Evolutionary conservation across 1,139 yeast species (phyloP).

Genomic region (Debaryomyces sp.): DNA sequence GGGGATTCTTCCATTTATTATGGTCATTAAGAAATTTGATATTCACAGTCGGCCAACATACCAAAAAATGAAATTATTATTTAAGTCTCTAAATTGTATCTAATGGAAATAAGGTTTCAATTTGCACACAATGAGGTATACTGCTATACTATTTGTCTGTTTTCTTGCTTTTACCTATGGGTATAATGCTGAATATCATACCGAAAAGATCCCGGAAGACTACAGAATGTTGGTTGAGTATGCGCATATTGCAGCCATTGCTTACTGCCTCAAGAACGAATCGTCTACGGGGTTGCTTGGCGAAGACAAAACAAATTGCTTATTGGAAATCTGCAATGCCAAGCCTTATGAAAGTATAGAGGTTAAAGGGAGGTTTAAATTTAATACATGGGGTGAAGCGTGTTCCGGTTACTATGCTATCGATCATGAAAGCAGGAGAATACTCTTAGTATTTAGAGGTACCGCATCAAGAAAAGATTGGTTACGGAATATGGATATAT

Average conservation of each 20-base stretch:
- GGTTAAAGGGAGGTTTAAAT: slow-evolving; percentile 37
- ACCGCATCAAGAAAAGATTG: slow-evolving; percentile 60
- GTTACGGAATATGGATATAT: slow-evolving; percentile 51
- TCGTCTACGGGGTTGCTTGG: slow-evolving; percentile 19
- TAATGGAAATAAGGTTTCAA: neutral
- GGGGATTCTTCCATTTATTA: neutral
- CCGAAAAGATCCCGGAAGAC: slow-evolving; percentile 19
- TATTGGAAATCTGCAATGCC: slow-evolving; percentile 23
- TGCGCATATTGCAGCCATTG: slow-evolving; percentile 39
- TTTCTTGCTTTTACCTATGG: neutral
- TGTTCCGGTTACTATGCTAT: slow-evolving; percentile 57
- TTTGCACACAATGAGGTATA: neutral
- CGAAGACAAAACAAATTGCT: slow-evolving; percentile 23
- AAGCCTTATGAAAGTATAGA: slow-evolving; percentile 27
- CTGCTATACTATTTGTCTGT: neutral
- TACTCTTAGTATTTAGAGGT: slow-evolving; percentile 57
- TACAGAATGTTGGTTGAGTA: slow-evolving; percentile 32
- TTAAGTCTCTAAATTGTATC: neutral
- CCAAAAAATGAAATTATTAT: neutral
- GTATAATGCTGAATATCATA: neutral
- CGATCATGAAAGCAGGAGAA: slow-evolving; percentile 35
- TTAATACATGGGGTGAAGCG: slow-evolving; percentile 45
- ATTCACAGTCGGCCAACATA: neutral
- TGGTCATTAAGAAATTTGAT: neutral
- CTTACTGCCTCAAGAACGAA: slow-evolving; percentile 42